Conservation (phyloP, 139 green algal species). For the Haematococcus lacustris region DNA sequence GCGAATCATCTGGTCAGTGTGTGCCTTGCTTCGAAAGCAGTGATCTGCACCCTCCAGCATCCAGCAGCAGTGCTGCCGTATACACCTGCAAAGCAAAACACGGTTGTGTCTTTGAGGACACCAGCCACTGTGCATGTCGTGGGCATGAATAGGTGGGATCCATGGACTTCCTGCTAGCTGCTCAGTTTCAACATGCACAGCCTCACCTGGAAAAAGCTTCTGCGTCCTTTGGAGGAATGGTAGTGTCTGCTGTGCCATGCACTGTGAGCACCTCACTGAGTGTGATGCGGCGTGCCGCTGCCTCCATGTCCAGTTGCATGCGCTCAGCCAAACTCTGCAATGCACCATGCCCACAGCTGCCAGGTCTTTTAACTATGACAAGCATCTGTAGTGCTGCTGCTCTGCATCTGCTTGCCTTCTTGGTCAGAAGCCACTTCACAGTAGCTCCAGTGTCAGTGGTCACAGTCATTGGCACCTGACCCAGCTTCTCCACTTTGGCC, state of each 20-base stretch:
- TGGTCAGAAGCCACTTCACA: constrained; percentile 26
- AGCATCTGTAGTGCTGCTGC: too few relatives aligned
- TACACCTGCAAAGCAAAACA: constrained; percentile 6
- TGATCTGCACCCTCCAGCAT: constrained; percentile 45
- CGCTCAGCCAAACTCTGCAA: constrained; percentile 6
- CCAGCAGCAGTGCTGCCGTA: constrained; percentile 17
- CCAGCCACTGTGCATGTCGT: not conserved
- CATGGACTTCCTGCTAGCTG: not conserved
- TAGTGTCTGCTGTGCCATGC: constrained; percentile 42
- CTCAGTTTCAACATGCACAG: not conserved
- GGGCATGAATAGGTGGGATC: not conserved
- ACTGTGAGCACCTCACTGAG: constrained; percentile 43
- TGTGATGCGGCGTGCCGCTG: constrained; percentile 16
- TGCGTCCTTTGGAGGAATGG: constrained; percentile 45
- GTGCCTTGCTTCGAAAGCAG: constrained; percentile 25
- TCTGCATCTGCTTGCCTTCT: constrained; percentile 26
- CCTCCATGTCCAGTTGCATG: constrained; percentile 2
- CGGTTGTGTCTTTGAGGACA: not conserved
- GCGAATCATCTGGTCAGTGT: constrained; percentile 2
- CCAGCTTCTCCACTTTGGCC: constrained; percentile 30
- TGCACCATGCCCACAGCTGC: not conserved
- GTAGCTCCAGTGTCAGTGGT: constrained; percentile 8
- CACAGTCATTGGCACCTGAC: constrained; percentile 16
- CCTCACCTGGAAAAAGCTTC: constrained; percentile 10
- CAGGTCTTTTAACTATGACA: too few relatives aligned